A percentile compares a stretch with the other conserved stretches of the same genome.
Conservation (phyloP, 2,329 filamentous ascomycete genomes). For the Ophiostoma ulmi region DNA sequence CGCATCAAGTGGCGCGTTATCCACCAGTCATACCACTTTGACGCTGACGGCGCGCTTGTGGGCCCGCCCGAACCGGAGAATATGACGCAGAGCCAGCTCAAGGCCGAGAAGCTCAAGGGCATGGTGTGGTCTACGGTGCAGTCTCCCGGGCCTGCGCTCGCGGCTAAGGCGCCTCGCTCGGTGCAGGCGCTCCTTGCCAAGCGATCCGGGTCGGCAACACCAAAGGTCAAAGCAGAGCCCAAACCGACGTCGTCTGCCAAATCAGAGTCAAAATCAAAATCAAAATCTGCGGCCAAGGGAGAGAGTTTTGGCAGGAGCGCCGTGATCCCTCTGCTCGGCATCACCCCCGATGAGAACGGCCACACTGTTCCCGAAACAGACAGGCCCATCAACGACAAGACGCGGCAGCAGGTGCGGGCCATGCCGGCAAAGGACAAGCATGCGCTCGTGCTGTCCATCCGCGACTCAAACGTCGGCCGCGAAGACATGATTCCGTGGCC, state of each 20-base stretch:
- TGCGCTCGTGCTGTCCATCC: conserved; percentile 41
- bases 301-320: neutral
- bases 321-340: conserved; percentile 18
- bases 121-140: neutral
- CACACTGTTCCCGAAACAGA: conserved; percentile 37
- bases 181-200: neutral
- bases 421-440: conserved; percentile 45
- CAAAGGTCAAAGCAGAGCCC: neutral
- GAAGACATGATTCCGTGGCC: conserved; percentile 50
- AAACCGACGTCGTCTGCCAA: neutral
- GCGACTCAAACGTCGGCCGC: conserved; percentile 36
- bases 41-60: conserved; percentile 22
- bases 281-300: neutral
- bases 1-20: conserved; percentile 57
- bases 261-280: conserved; percentile 11
- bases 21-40: conserved; percentile 26
- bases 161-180: neutral
- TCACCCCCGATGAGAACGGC: conserved; percentile 29
- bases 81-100: conserved; percentile 21
- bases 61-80: conserved; percentile 20
- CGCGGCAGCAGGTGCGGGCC: conserved; percentile 39
- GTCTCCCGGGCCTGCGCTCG: neutral
- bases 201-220: neutral
- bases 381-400: conserved; percentile 37
- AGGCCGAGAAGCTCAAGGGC: conserved; percentile 17